Evolutionary conservation across 169 alveolate species (phyloP), one percentile per base, ranked within the genome.

Genomic region (Cryptosporidium bovis): DNA sequence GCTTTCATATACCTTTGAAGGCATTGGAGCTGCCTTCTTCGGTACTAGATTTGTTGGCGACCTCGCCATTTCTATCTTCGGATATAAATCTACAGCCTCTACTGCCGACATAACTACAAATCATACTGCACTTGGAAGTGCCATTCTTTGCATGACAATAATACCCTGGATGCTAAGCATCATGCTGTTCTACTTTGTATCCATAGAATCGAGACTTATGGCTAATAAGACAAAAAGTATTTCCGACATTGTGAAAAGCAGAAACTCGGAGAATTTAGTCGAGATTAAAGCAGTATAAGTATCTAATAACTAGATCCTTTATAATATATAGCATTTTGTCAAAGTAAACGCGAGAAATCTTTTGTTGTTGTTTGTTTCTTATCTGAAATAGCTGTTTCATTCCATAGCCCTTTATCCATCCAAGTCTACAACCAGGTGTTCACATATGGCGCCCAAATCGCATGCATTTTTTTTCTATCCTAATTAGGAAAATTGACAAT

Each of bases 61-160:
- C 34, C 71, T 77, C 33, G 87, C 87, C 1, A 71, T 77, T 7
- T 77, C 51, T 10, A 18, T 77, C 3, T 77, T 77, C 5, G 87
- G 71, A 24, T 77, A 77, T 13, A 62, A 6, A 4, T 20, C 24
- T 27, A 15, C 33, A 27, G 15, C 6, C 48, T 27, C 8, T 6
- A 34, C 24, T 20, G 15, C 8, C 33, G 24, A 12, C 46, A 0
- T 62, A 20, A 44, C 34, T 2, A 20, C 36, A 31, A 77, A 77
- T 51, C 55, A 56, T 8, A 2, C 46, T 12, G 87, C 87, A 40
- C 65, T 77, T 13, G 87, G 87, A 12, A 77, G 56, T 33, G 87
- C 87, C 60, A 77, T 77, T 77, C 60, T 77, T 18, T 77, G 87
- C 48, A 77, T 60, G 71, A 77, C 87, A 18, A 50, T 60, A n/a